phyloP scores from a whole-genome alignment of 2,329 filamentous ascomycete species.

The Colletotrichum godetiae region DNA sequence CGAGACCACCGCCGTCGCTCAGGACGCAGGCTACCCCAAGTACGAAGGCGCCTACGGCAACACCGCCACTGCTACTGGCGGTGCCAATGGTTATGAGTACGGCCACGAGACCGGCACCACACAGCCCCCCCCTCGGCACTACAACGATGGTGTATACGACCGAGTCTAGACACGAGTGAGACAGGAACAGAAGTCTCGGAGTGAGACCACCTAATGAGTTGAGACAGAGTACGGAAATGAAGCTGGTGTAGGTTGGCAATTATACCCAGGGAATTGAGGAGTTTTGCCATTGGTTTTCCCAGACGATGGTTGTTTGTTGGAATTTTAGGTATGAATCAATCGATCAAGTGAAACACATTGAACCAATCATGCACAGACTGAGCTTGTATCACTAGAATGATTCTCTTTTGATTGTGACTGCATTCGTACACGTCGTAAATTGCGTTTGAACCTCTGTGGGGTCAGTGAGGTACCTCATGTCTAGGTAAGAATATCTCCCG shows the following conservation, averaged over 20 bases:
- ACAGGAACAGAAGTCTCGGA: slow-evolving; percentile 8
- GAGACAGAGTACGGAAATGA: background rate
- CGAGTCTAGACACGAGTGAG: slow-evolving; percentile 32
- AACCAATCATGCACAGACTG: background rate
- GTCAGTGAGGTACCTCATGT: background rate
- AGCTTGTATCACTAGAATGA: background rate
- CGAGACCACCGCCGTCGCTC: slow-evolving; percentile 48
- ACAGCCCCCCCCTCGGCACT: slow-evolving; percentile 43
- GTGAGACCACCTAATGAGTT: slow-evolving; percentile 33
- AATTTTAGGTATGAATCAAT: background rate
- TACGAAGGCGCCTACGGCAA: slow-evolving; percentile 24
- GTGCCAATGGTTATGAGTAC: slow-evolving; percentile 9
- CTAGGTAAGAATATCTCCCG: background rate
- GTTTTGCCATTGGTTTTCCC: background rate
- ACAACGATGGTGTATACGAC: slow-evolving; percentile 51
- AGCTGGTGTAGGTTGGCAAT: background rate
- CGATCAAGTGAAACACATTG: background rate
- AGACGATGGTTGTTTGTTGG: background rate
- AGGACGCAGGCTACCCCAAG: slow-evolving; percentile 38
- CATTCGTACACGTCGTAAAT: background rate
- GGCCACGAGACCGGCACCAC: slow-evolving; percentile 30
- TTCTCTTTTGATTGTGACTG: background rate
- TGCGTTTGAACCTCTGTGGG: background rate
- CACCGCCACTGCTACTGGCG: background rate
- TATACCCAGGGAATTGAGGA: slow-evolving; percentile 27